phyloP scores from a whole-genome alignment of 495 filamentous ascomycete genomes.

The Cercophora newfieldiana region DNA sequence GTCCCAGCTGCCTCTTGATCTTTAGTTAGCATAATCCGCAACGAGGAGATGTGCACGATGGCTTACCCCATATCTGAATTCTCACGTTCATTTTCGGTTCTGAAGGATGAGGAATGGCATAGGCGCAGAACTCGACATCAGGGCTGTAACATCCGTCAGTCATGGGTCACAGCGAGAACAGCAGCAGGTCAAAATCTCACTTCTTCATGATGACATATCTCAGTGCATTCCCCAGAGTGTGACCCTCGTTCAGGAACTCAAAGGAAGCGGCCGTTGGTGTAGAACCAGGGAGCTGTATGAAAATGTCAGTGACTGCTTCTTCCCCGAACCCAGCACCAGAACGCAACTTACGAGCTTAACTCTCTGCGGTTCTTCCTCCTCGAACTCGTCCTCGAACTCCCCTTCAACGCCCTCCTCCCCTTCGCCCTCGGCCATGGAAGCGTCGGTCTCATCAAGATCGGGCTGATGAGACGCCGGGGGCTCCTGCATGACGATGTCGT shows the following conservation, averaged over 20 bases:
- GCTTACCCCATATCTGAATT: constrained; percentile 91
- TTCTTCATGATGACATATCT: constrained; percentile 98
- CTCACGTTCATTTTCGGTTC: constrained; percentile 94
- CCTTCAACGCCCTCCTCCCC: constrained; percentile 47
- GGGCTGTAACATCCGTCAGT: constrained; percentile 58
- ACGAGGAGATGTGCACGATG: neutral
- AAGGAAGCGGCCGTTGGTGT: constrained; percentile 70
- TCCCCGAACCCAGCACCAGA: neutral
- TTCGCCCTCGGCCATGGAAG: constrained; percentile 34
- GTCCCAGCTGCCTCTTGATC: constrained; percentile 59
- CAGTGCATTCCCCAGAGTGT: constrained; percentile 92
- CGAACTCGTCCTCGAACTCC: constrained; percentile 23
- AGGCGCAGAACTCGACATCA: constrained; percentile 95
- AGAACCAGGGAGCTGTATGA: constrained; percentile 64
- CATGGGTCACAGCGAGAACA: neutral
- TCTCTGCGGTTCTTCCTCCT: constrained; percentile 32
- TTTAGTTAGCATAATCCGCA: constrained; percentile 1
- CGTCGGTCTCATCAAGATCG: constrained; percentile 41
- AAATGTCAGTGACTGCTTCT: neutral
- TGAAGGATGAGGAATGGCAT: constrained; percentile 95
- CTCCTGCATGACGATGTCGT: constrained; percentile 59
- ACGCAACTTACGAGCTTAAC: constrained; percentile 32
- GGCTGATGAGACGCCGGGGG: constrained; percentile 43
- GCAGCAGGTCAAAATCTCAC: constrained; percentile 44
- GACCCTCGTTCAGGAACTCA: constrained; percentile 87